Evolutionary conservation across 2,329 filamentous ascomycete genomes (phyloP).

Genomic region (Herpotrichia juniperi): DNA sequence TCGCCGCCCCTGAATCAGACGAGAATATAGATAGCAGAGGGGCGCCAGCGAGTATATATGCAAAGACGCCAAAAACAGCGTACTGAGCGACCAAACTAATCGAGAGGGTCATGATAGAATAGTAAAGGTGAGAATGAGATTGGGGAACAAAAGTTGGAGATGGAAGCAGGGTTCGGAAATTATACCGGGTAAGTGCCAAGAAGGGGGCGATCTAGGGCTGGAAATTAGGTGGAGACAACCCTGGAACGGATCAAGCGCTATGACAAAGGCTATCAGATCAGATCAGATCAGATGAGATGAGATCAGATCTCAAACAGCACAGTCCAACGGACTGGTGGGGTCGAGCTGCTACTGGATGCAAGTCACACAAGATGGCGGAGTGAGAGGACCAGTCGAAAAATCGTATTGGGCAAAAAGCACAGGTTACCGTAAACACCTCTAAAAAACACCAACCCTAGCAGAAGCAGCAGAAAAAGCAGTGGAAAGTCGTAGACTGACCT

Average conservation of each 20-base stretch:
- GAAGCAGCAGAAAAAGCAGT: background rate
- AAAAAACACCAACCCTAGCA: constrained; percentile 33
- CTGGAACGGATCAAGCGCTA: background rate
- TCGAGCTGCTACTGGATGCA: too few species aligned
- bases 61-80: constrained; percentile 31
- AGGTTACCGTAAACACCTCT: constrained; percentile 30
- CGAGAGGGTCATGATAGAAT: constrained; percentile 1
- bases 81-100: constrained; percentile 37
- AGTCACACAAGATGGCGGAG: background rate
- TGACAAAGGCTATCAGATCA: too few species aligned
- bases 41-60: constrained; percentile 45
- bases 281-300: too few species aligned
- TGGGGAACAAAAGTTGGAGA: background rate
- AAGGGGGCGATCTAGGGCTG: background rate
- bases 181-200: background rate
- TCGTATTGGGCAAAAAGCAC: constrained; percentile 3
- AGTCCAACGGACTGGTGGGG: too few species aligned
- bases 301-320: too few species aligned
- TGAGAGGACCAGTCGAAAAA: background rate
- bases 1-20: background rate
- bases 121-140: background rate
- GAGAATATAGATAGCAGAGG: constrained; percentile 32
- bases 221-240: constrained; percentile 1
- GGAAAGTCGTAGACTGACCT: constrained; percentile 2
- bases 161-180: constrained; percentile 1